Evolutionary conservation across 2,329 filamentous ascomycete genomes (phyloP).

Genomic region (Apiospora kogelbergensis): DNA sequence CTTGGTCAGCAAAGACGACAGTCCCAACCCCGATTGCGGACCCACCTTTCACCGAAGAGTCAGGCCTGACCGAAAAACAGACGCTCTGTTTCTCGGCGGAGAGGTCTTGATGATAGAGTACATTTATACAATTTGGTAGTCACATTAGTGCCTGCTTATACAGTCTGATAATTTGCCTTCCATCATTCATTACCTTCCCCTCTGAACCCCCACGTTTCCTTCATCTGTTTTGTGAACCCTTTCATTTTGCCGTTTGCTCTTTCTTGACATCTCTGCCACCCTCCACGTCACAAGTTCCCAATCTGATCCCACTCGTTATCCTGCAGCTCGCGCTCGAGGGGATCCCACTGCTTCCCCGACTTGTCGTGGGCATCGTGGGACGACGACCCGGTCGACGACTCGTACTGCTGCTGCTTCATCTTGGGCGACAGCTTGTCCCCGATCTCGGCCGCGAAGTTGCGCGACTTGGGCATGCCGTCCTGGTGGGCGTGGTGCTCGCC

Average conservation of each 20-base stretch:
- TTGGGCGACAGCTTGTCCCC: neutral
- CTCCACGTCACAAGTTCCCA: neutral
- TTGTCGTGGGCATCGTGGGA: neutral
- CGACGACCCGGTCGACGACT: neutral
- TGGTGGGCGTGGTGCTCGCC: neutral
- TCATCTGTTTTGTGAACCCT: neutral
- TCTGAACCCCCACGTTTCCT: neutral
- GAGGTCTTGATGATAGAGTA: no score
- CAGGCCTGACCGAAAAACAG: no score
- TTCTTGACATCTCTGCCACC: no score
- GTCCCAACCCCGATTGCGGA: no score
- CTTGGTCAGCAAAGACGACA: no score
- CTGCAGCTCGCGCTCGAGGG: neutral
- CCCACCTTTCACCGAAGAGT: no score
- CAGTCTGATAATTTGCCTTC: no score
- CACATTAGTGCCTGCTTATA: no score
- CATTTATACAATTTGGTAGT: no score
- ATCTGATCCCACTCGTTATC: neutral
- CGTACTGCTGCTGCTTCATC: neutral
- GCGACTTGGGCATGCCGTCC: neutral
- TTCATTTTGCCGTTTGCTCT: neutral
- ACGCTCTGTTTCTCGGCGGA: no score
- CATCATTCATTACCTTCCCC: neutral
- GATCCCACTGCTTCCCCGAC: neutral
- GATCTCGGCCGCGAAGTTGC: neutral